Base-by-base conservation (phyloP, 306 rosid species). In the Potentilla sterilis region DNA sequence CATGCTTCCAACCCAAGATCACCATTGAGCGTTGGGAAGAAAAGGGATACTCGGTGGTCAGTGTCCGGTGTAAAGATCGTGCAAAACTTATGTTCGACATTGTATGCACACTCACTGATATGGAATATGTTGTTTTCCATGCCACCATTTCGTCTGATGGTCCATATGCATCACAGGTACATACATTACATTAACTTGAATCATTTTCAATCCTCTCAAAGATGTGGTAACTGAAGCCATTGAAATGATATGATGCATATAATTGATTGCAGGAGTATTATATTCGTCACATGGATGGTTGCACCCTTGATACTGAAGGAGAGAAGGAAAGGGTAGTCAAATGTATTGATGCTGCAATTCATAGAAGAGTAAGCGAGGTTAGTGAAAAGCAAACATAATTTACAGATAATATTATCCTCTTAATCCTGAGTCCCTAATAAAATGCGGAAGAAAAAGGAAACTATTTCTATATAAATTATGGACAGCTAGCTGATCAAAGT, bases 331-430 rank as follows among this genome's bases (percentile, higher is more conserved):
- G 93, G 81, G 94, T 92, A 24, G 75, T 87, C 80, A 86, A 91
- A 88, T 94, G 98, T 84, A 88, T 94, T 71, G 92, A 91, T 77
- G 96, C 97, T 69, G 98, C 95, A 43, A 94, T 94, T 84, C 87
- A 71, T 57, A 90, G 98, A 94, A 80, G 97, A 90, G 88, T 90
- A 59, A 85, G 96, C 82, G 98, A 90, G 98, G 98, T 88, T 77
- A 85, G 81, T 66, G 63, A 34, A 37, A 40, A 51, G 38, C 74
- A 43, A 15, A 7, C 22, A 44, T 54, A 44, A 68, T 24, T 44
- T 68, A 3, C 72, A 65, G 10, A 22, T 67, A 21, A 9, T 7
- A 22, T 8, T 28, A 15, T 69, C 42, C 28, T 48, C 15, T 32
- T 47, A 2, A 47, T 19, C 38, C 42, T 37, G 12, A 12, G 49